Percentiles rank a stretch among this genome's conserved stretches.
Conservation (phyloP, 805 yeast genomes). For the Dipodascus albidus region DNA sequence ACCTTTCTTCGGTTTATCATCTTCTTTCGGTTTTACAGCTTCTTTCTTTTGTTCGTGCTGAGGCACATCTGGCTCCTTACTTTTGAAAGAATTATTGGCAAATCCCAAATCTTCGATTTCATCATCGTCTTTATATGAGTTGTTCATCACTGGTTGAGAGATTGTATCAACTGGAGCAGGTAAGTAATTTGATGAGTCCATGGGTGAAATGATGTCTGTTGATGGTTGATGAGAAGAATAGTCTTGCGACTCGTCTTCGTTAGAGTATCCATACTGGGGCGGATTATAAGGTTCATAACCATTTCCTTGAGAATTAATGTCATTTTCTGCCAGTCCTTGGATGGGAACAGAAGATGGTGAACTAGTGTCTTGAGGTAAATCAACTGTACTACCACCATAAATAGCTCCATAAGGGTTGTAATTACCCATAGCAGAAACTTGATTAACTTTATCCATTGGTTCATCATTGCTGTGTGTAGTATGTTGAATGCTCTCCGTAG, state of each 20-base stretch:
- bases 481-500: background rate
- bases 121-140: constrained; percentile 5
- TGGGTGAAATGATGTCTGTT: background rate
- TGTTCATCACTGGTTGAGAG: background rate
- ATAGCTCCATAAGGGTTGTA: constrained; percentile 14
- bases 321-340: constrained; percentile 6
- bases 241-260: background rate
- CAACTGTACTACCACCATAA: constrained; percentile 8
- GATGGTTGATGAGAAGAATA: background rate
- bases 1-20: constrained; percentile 24
- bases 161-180: background rate
- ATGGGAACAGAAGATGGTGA: constrained; percentile 6
- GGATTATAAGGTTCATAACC: constrained; percentile 10
- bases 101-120: constrained; percentile 14
- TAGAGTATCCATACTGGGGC: constrained; percentile 12
- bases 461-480: background rate
- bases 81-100: constrained; percentile 7
- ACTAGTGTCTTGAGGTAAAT: constrained; percentile 2
- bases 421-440: background rate
- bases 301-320: constrained; percentile 14
- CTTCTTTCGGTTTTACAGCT: constrained; percentile 16
- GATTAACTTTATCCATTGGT: background rate
- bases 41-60: constrained; percentile 18
- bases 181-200: background rate
- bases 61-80: constrained; percentile 15